Base-by-base conservation (phyloP, 345 rosid genomes). In the Carallia pectinifolia region DNA sequence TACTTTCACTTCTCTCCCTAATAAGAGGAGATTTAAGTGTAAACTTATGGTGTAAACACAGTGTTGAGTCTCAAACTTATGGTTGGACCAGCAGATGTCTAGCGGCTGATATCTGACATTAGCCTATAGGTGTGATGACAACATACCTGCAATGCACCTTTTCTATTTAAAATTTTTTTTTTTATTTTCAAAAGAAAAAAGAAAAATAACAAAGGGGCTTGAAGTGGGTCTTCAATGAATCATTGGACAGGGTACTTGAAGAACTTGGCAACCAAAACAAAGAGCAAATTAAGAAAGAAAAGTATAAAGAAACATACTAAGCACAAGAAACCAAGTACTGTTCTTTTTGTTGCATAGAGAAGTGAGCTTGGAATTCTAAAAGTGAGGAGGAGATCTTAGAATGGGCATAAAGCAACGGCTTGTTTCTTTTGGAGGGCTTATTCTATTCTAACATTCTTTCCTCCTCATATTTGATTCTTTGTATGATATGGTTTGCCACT, bases 281-380 rank as follows among this genome's bases (percentile, higher is more conserved):
- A 62, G 53, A 53, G 66, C 55, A 71, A 74, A 44, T 12, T 44
- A 12, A 76, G 69, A 59, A 37, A 79, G 71, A 59, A 37, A 79
- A 75, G 85, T 84, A 79, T 60, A 86, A 84, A 79, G 85, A 84
- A 82, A 67, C 75, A 72, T 71, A 81, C 72, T 68, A 62, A 76
- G 85, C 85, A 74, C 83, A 81, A 80, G 83, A 79, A 86, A 82
- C 84, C 74, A 80, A 75, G 79, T 74, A 67, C 68, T 78, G 70
- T 65, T 83, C 7, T 74, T 80, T 74, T 76, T 65, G 73, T 39
- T 81, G 72, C 80, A 73, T 81, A 68, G 87, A 71, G 82, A 81
- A 75, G 47, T 72, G 90, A 82, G 85, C 84, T 81, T 81, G 80
- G 87, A 84, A 77, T 81, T 73, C 86, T 76, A 84, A 73, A 55